A percentile compares a stretch with the other conserved stretches of the same genome.
These are phyloP conservation scores for Phytopythium boreale DNA, from an alignment of 352 stramenopile species.

Conservation along the genomic window DNA sequence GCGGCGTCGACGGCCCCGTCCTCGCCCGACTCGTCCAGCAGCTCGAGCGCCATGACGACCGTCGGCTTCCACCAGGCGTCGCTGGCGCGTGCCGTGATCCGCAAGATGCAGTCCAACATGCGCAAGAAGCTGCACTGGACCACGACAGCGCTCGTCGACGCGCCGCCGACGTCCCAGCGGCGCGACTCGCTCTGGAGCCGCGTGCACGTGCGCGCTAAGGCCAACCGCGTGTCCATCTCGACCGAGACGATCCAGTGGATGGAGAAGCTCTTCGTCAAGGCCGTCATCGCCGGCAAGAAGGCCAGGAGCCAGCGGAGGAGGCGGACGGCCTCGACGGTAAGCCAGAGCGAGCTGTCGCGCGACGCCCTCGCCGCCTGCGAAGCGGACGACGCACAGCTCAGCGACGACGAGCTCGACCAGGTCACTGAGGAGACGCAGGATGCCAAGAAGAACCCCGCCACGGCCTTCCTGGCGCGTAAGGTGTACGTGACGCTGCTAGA, in stretches of 20 bases:
- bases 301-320: background rate
- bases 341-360: background rate
- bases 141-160: slow-evolving; percentile 38
- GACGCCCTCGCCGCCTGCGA: background rate
- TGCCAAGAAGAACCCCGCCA: slow-evolving; percentile 17
- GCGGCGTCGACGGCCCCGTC: slow-evolving; percentile 23
- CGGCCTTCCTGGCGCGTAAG: slow-evolving; percentile 38
- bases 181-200: slow-evolving; percentile 55
- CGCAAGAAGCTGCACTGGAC: slow-evolving; percentile 81
- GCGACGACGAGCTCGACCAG: background rate
- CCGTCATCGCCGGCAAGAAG: slow-evolving; percentile 24
- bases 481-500: slow-evolving; percentile 67
- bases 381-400: background rate
- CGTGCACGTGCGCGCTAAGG: slow-evolving; percentile 18
- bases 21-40: slow-evolving; percentile 16
- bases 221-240: slow-evolving; percentile 47
- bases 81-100: slow-evolving; percentile 20
- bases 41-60: background rate
- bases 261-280: slow-evolving; percentile 75
- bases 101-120: slow-evolving; percentile 52
- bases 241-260: slow-evolving; percentile 58
- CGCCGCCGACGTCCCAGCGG: slow-evolving; percentile 20
- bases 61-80: slow-evolving; percentile 10
- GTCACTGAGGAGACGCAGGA: background rate
- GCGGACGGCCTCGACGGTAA: background rate